Conservation (phyloP, 441 rosid genomes). For the Geranium incanum region DNA sequence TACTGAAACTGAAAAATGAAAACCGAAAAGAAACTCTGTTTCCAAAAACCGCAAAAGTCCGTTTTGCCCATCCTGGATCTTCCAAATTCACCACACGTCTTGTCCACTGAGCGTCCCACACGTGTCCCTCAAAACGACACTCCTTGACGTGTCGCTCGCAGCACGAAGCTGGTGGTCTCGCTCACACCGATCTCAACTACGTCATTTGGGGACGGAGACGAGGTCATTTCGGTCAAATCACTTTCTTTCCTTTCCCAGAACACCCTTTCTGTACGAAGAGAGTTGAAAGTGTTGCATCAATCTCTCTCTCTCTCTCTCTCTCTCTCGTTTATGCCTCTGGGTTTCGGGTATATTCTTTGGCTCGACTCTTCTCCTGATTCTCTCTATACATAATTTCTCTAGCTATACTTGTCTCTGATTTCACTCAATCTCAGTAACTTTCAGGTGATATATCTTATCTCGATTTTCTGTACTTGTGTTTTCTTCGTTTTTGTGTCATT, state of each 20-base stretch:
- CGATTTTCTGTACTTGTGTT: not conserved
- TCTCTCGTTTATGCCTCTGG: constrained; percentile 11
- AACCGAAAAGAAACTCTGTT: not conserved
- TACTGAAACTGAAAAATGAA: too few relatives aligned
- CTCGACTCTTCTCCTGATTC: constrained; percentile 22
- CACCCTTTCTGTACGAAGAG: constrained; percentile 20
- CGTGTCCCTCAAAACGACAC: not conserved
- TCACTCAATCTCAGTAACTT: not conserved
- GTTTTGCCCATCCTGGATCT: not conserved
- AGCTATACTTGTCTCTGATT: not conserved
- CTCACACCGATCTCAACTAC: constrained; percentile 9
- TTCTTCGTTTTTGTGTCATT: not conserved
- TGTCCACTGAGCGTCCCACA: not conserved
- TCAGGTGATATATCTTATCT: constrained; percentile 5
- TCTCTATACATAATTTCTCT: not conserved
- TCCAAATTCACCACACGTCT: not conserved
- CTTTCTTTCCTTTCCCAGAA: constrained; percentile 14
- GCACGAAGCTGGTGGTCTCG: constrained; percentile 5
- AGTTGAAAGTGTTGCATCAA: constrained; percentile 11
- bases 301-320: not conserved
- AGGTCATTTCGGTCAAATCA: constrained; percentile 29
- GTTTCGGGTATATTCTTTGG: constrained; percentile 37
- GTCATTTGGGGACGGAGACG: constrained; percentile 18
- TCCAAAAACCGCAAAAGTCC: not conserved
- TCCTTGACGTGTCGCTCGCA: not conserved